Evolutionary conservation across 441 rosid genomes (phyloP).

Genomic region (Francoa sonchifolia): DNA sequence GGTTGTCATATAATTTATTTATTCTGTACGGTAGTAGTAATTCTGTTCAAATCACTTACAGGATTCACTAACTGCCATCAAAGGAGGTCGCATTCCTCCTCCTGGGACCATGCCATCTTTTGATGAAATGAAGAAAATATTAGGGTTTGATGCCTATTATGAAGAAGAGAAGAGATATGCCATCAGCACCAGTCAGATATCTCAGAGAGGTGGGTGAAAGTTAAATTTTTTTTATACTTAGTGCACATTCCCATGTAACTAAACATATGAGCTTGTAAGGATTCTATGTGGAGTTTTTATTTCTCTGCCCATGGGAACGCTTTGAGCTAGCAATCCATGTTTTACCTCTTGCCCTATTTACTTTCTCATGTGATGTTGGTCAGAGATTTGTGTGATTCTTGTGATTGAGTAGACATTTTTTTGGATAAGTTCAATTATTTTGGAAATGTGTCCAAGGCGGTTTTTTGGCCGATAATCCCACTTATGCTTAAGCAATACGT

Average conservation of each 20-base stretch:
- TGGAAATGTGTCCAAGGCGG: too few relatives aligned
- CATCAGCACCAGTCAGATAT: constrained; percentile 17
- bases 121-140: constrained; percentile 58
- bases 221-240: not conserved
- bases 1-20: not conserved
- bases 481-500: too few relatives aligned
- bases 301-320: too few relatives aligned
- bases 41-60: constrained; percentile 16
- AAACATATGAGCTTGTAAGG: too few relatives aligned
- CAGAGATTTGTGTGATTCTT: not conserved
- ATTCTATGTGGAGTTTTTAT: too few relatives aligned
- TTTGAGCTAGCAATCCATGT: too few relatives aligned
- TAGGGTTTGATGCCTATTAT: constrained; percentile 61
- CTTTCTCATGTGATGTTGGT: not conserved
- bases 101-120: constrained; percentile 90
- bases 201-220: constrained; percentile 48
- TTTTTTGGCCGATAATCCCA: too few relatives aligned
- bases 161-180: constrained; percentile 75
- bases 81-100: constrained; percentile 79
- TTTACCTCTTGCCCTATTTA: too few relatives aligned
- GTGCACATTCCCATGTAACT: not conserved
- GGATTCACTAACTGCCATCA: constrained; percentile 69
- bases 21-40: not conserved
- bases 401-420: too few relatives aligned
- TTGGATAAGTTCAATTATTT: too few relatives aligned